Conservation (phyloP, 2,329 filamentous ascomycete species). For the Ascochyta clinopodiicola region DNA sequence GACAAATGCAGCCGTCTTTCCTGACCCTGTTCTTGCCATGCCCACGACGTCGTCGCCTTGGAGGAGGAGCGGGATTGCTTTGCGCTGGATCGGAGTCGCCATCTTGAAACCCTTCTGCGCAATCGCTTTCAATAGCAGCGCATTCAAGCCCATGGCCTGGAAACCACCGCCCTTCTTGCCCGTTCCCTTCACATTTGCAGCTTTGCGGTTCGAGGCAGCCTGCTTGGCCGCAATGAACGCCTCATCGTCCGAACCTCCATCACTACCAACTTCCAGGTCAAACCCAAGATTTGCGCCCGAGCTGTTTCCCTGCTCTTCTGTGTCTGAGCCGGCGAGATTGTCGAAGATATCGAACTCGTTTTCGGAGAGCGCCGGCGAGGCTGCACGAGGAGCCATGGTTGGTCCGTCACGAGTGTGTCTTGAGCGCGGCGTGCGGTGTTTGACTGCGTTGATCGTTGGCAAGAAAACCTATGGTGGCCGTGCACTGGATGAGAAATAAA, state of each 20-base stretch:
- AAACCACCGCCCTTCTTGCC: constrained; percentile 97
- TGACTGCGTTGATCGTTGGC: constrained; percentile 12
- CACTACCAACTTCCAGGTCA: constrained; percentile 55
- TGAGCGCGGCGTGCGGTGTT: constrained; percentile 17
- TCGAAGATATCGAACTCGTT: constrained; percentile 89
- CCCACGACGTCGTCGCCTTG: constrained; percentile 95
- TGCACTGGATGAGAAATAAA: constrained; percentile 27
- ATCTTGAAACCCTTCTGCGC: constrained; percentile 93
- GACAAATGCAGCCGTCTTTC: constrained; percentile 97
- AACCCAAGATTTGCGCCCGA: constrained; percentile 46
- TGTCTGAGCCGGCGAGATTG: constrained; percentile 71
- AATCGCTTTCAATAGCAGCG: constrained; percentile 86
- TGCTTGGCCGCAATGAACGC: constrained; percentile 90
- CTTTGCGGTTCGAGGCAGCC: constrained; percentile 85
- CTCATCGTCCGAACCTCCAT: constrained; percentile 71
- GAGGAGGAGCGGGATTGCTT: constrained; percentile 90
- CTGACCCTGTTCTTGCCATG: constrained; percentile 98
- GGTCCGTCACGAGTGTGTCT: constrained; percentile 3
- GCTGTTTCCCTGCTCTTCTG: constrained; percentile 51
- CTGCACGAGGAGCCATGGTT: constrained; percentile 74
- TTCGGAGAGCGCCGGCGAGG: constrained; percentile 85
- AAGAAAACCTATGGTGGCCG: neutral
- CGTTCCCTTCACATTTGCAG: constrained; percentile 77
- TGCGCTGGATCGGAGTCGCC: constrained; percentile 95
- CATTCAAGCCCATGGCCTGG: constrained; percentile 89